Percentiles rank a stretch among this genome's conserved stretches.
Conservation (phyloP, 1,139 yeast genomes). For the Blastobotrys illinoisensis region DNA sequence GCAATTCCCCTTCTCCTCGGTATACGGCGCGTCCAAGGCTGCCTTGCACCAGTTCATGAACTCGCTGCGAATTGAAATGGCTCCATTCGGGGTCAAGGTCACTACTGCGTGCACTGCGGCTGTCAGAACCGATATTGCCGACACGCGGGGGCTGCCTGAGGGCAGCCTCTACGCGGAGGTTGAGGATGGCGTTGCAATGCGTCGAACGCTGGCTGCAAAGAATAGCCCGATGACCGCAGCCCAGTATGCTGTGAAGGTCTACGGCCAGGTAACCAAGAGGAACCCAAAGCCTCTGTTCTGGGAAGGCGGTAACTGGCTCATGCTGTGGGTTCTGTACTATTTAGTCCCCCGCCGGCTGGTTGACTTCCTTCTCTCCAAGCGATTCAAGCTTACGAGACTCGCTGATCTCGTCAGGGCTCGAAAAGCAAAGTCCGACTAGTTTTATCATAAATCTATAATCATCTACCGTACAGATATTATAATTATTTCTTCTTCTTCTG, state of each 20-base stretch:
- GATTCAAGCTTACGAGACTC: slow-evolving; percentile 41
- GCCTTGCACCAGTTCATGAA: slow-evolving; percentile 70
- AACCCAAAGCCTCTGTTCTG: slow-evolving; percentile 45
- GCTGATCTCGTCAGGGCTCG: background rate
- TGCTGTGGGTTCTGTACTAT: slow-evolving; percentile 35
- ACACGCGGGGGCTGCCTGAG: slow-evolving; percentile 50
- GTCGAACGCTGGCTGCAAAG: slow-evolving; percentile 57
- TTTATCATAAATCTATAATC: background rate
- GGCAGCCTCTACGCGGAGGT: slow-evolving; percentile 48
- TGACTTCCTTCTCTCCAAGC: slow-evolving; percentile 41
- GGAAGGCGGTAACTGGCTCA: slow-evolving; percentile 48
- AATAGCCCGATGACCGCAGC: slow-evolving; percentile 57
- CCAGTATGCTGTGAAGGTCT: slow-evolving; percentile 50
- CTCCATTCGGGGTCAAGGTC: slow-evolving; percentile 69
- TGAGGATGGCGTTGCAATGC: slow-evolving; percentile 43
- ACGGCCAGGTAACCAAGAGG: slow-evolving; percentile 42
- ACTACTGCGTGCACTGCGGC: slow-evolving; percentile 68
- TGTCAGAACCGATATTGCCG: slow-evolving; percentile 57
- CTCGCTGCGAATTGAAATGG: slow-evolving; percentile 58
- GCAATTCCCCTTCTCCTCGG: slow-evolving; percentile 66
- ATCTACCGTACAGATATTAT: background rate
- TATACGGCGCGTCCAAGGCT: slow-evolving; percentile 69
- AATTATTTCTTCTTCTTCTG: slow-evolving; percentile 69
- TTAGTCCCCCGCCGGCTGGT: slow-evolving; percentile 47
- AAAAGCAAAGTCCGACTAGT: background rate